Percentiles rank a stretch among this genome's conserved stretches.
These are phyloP conservation scores for Lasiosphaeriaceae sp. DNA, from an alignment of 495 filamentous ascomycete genomes.

Conservation along the genomic window DNA sequence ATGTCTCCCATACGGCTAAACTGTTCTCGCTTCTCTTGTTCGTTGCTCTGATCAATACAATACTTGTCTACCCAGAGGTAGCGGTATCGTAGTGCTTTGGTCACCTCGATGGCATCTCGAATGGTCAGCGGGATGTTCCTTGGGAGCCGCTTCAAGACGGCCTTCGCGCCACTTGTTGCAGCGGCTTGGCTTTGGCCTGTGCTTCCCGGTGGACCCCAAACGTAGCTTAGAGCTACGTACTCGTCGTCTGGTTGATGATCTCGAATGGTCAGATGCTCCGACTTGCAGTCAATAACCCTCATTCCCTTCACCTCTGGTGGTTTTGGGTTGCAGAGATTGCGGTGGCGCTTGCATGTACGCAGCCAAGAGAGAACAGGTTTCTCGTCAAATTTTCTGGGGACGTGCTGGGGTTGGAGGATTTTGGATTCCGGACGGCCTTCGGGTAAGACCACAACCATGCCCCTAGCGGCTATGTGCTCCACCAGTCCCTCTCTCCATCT, in stretches of 20 bases:
- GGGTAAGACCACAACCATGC: conserved; percentile 17
- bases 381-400: conserved; percentile 11
- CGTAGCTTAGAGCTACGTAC: conserved; percentile 19
- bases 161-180: not conserved
- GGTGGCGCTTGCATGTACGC: conserved; percentile 7
- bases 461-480: conserved; percentile 12
- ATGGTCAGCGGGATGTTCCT: conserved; percentile 20
- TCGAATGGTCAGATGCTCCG: conserved; percentile 8
- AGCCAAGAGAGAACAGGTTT: conserved; percentile 14
- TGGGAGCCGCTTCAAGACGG: not conserved
- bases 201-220: conserved; percentile 12
- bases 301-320: conserved; percentile 15
- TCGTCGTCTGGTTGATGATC: conserved; percentile 8
- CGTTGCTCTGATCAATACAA: conserved; percentile 33
- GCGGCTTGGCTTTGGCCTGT: conserved; percentile 1
- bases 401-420: conserved; percentile 13
- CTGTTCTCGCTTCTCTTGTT: conserved; percentile 24
- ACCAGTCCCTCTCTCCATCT: conserved; percentile 13
- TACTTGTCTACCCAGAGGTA: conserved; percentile 39
- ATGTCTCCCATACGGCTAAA: conserved; percentile 30
- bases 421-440: conserved; percentile 13
- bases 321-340: conserved; percentile 13
- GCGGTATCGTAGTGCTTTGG: conserved; percentile 20
- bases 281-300: conserved; percentile 16
- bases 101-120: conserved; percentile 29